Percentiles rank a stretch among this genome's conserved stretches.
phyloP scores from a whole-genome alignment of 352 stramenopile genomes.

The Phytophthora hybrid region DNA sequence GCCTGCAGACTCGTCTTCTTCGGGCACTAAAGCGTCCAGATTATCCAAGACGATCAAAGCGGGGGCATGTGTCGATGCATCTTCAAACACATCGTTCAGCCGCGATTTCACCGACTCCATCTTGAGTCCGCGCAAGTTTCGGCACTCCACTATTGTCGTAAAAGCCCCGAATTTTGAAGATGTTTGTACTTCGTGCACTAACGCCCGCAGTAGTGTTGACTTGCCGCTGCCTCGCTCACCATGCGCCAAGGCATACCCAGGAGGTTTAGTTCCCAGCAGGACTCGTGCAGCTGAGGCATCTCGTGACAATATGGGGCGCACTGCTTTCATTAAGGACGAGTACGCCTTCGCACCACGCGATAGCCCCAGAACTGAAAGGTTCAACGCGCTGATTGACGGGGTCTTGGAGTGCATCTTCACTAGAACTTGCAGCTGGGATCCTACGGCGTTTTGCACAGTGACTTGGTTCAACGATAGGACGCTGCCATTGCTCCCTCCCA shows the following conservation, averaged over 20 bases:
- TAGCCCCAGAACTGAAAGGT: conserved; percentile 46
- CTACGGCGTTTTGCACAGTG: conserved; percentile 40
- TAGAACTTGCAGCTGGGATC: conserved; percentile 35
- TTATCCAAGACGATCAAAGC: conserved; percentile 85
- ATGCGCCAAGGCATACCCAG: conserved; percentile 72
- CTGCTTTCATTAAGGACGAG: conserved; percentile 49
- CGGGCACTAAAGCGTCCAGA: conserved; percentile 81
- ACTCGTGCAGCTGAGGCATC: conserved; percentile 64
- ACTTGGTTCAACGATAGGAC: conserved; percentile 46
- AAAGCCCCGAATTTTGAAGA: conserved; percentile 50
- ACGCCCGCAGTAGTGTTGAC: conserved; percentile 67
- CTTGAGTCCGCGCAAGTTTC: conserved; percentile 82
- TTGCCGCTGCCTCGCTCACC: conserved; percentile 86
- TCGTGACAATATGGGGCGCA: conserved; percentile 59
- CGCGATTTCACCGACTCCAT: conserved; percentile 86
- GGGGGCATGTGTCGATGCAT: conserved; percentile 55
- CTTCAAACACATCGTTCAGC: conserved; percentile 66
- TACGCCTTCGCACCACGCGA: conserved; percentile 57
- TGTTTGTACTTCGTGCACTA: conserved; percentile 47
- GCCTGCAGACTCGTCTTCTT: conserved; percentile 79
- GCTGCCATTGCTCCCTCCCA: conserved; percentile 46
- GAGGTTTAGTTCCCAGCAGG: conserved; percentile 61
- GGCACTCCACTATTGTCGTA: conserved; percentile 68
- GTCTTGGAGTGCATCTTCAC: conserved; percentile 21
- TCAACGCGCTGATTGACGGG: conserved; percentile 18